Evolutionary conservation across 2,329 filamentous ascomycete genomes (phyloP), one percentile per base, ranked within the genome.

Genomic region (Epichloe baconii): DNA sequence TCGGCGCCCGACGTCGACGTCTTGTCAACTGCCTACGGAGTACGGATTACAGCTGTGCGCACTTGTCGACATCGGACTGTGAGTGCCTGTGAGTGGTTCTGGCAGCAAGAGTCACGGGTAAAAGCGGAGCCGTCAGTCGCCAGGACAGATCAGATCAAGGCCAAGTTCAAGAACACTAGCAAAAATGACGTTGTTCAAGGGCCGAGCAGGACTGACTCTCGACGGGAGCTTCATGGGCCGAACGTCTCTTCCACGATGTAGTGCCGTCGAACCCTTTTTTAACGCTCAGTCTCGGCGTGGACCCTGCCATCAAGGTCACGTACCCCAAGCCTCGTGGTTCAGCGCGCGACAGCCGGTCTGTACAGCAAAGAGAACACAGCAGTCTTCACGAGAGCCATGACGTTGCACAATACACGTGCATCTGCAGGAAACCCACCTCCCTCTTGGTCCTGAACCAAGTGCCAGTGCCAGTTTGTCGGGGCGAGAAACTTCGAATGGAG

Each of bases 161-260:
- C 77, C 48, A 82, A 82, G 63, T 72, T 78, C 55, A 74, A 74
- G 43, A 82, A 82, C 59, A 64, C 64, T 6, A 75, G 71, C 54
- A 71, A 69, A 69, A 52, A 68, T 79, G 47, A 75, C 76, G 0
- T 66, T 81, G 11, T 70, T 79, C 42, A 67, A 67, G 49, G 78
- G 77, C 12, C 69, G 70, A 2, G 69, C 71, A 0, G 74, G 77
- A 2, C 66, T 82, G 7, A 80, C 75, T 0, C 71, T 82, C 21
- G 79, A 82, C 60, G 75, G 76, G 5, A 70, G 71, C 2, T 81
- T 80, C 64, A 64, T 82, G 37, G 78, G 79, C 4, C 75, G 74
- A 53, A 71, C 73, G 0, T 64, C 59, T 0, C 64, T 82, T 26
- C 74, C 77, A 2, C 71, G 73, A 42, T 79, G 77, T 60, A 73